Conservation (phyloP, 768 basidiomycete species). For the Termitomyces sp. region DNA sequence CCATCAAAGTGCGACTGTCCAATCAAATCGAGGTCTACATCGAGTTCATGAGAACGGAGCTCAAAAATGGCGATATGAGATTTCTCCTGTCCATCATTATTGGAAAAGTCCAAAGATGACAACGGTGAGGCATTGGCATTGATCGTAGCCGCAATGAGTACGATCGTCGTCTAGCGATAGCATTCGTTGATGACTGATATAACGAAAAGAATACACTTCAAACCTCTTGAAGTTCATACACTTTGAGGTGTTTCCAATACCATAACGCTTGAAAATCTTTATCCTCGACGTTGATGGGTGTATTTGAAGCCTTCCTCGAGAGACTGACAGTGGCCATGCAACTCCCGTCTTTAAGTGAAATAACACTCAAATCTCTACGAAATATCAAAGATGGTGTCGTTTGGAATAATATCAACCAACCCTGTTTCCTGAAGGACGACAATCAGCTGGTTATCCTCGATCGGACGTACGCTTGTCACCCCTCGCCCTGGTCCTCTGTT, state of each 20-base stretch:
- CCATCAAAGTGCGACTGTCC: constrained; percentile 55
- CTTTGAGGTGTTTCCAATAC: constrained; percentile 37
- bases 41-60: constrained; percentile 23
- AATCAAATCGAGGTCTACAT: constrained; percentile 37
- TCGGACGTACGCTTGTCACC: constrained; percentile 41
- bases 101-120: constrained; percentile 24
- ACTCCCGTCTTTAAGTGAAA: constrained; percentile 47
- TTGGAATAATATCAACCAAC: constrained; percentile 32
- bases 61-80: constrained; percentile 37
- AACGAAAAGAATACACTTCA: constrained; percentile 4
- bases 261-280: constrained; percentile 32
- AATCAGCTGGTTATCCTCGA: constrained; percentile 39
- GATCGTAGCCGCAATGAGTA: constrained; percentile 44
- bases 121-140: constrained; percentile 28
- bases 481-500: constrained; percentile 30
- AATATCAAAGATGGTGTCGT: constrained; percentile 5
- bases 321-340: constrained; percentile 25
- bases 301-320: constrained; percentile 20
- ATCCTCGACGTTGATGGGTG: constrained; percentile 28
- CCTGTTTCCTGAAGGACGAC: constrained; percentile 60
- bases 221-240: constrained; percentile 37
- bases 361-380: constrained; percentile 48
- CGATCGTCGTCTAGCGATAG: constrained; percentile 28
- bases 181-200: constrained; percentile 6
- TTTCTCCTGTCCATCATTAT: constrained; percentile 28